Conservation (phyloP, 768 basidiomycete genomes). For the Calocybe gangraenosa region DNA sequence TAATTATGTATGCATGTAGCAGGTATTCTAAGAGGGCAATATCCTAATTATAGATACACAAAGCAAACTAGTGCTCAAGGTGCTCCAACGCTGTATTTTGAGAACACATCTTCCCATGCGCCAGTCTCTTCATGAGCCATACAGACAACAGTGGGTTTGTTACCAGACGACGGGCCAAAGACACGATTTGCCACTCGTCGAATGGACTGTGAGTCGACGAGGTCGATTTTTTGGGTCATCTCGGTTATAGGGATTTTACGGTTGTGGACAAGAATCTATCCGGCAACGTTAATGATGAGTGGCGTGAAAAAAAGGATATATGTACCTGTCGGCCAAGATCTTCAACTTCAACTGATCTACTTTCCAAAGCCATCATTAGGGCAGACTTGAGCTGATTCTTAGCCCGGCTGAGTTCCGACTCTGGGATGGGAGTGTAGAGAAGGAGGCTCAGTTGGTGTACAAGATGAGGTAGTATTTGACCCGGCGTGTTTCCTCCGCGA, state of each 20-base stretch:
- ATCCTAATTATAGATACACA: background rate
- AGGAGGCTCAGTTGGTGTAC: conserved; percentile 84
- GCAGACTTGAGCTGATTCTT: conserved; percentile 94
- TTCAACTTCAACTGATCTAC: conserved; percentile 78
- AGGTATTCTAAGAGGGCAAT: conserved; percentile 5
- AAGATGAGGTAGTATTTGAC: conserved; percentile 77
- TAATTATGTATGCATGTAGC: conserved; percentile 8
- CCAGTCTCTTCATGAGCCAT: conserved; percentile 82
- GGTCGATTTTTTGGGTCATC: conserved; percentile 86
- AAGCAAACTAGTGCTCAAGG: conserved; percentile 7
- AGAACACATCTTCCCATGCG: conserved; percentile 57
- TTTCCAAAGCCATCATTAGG: conserved; percentile 93
- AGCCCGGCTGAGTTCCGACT: conserved; percentile 74
- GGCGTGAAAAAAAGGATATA: background rate
- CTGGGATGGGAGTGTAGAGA: conserved; percentile 63
- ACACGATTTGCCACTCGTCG: conserved; percentile 72
- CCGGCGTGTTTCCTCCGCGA: conserved; percentile 58
- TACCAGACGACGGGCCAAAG: conserved; percentile 59
- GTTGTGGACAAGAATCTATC: conserved; percentile 77
- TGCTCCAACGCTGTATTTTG: conserved; percentile 64
- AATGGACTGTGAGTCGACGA: conserved; percentile 65
- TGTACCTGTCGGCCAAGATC: conserved; percentile 85
- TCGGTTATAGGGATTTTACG: conserved; percentile 84
- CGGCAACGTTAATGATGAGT: conserved; percentile 7
- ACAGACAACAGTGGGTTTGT: conserved; percentile 73